Base-by-base conservation (phyloP, 1,139 yeast genomes). In the Candida tunisiensis region DNA sequence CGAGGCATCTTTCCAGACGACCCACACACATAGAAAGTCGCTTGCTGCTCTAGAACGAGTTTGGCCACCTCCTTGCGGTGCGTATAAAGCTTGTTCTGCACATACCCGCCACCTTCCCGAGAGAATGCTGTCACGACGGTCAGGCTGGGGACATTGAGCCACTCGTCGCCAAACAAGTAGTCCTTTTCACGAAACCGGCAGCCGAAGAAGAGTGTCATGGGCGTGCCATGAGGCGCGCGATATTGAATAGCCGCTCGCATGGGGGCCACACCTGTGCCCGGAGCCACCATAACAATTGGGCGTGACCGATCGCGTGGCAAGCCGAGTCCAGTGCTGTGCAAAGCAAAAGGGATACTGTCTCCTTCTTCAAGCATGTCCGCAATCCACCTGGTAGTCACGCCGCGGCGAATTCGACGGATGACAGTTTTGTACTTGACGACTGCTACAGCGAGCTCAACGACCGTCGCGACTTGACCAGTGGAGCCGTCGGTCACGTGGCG, bases 261-360 rank as follows among this genome's bases (percentile, higher is more conserved):
- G 2, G 95, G 95, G 0, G 96, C 95, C 6, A 85, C 59, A 2
- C 96, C 96, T 0, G 94, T 85, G 6, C 95, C 96, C 0, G 95
- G 91, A 0, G 88, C 73, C 5, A 83, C 63, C 65, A 83, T 59
- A 4, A 83, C 55, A 18, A 77, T 52, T 0, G 93, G 92, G n/a
- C n/a, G n/a, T n/a, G n/a, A n/a, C n/a, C n/a, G n/a, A n/a, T n/a
- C n/a, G n/a, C n/a, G n/a, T 3, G 19, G 19, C 4, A 17, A 10
- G 19, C 41, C 34, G 16, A 51, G 34, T 8, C 40, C 32, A 17
- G 50, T 69, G 23, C 55, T 54, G 30, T 69, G 69, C 3, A 80
- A 37, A 6, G 73, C 62, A 34, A 71, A 73, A 2, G 69, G 53
- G 2, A 85, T 44, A 6, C 51, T 36, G 34, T 69, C 75, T 1